phyloP scores from a whole-genome alignment of 495 filamentous ascomycete species.

The Penicillium fimorum region DNA sequence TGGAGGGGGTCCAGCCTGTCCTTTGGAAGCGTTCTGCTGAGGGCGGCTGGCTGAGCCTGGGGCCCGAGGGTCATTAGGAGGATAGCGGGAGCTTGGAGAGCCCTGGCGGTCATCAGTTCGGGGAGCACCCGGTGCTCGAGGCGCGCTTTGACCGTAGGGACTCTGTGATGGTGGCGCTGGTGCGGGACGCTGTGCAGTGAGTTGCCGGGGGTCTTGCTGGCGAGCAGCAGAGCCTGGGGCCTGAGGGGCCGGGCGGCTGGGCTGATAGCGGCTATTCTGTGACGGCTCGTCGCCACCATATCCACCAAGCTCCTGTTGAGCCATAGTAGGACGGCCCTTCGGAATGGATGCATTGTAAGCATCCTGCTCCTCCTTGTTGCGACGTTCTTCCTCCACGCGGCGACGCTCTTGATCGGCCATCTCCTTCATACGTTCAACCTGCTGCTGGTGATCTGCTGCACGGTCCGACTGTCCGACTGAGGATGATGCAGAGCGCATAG shows the following conservation, averaged over 20 bases:
- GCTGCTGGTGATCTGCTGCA: conserved; percentile 40
- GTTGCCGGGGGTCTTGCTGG: conserved; percentile 42
- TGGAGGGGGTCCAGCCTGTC: conserved; percentile 42
- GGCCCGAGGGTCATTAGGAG: conserved; percentile 40
- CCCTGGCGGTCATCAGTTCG: conserved; percentile 32
- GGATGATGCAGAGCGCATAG: conserved; percentile 34
- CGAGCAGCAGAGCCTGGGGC: conserved; percentile 46
- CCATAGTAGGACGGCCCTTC: conserved; percentile 68
- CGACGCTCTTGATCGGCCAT: conserved; percentile 51
- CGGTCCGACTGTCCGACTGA: conserved; percentile 41
- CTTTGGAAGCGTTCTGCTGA: conserved; percentile 35
- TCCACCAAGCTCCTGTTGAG: conserved; percentile 85
- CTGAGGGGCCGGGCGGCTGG: conserved; percentile 62
- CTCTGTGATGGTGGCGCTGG: conserved; percentile 50
- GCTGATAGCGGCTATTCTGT: conserved; percentile 71
- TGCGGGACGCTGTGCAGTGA: conserved; percentile 57
- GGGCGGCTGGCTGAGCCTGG: conserved; percentile 47
- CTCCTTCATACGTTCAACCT: conserved; percentile 49
- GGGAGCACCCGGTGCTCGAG: conserved; percentile 23
- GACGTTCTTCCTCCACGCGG: conserved; percentile 53
- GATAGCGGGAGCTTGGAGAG: conserved; percentile 37
- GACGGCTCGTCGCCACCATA: conserved; percentile 53
- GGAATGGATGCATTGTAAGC: conserved; percentile 86
- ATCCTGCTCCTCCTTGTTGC: conserved; percentile 65
- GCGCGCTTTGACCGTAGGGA: conserved; percentile 25